Evolutionary conservation across 2,329 filamentous ascomycete species (phyloP).

Genomic region (Peltaster fructicola): DNA sequence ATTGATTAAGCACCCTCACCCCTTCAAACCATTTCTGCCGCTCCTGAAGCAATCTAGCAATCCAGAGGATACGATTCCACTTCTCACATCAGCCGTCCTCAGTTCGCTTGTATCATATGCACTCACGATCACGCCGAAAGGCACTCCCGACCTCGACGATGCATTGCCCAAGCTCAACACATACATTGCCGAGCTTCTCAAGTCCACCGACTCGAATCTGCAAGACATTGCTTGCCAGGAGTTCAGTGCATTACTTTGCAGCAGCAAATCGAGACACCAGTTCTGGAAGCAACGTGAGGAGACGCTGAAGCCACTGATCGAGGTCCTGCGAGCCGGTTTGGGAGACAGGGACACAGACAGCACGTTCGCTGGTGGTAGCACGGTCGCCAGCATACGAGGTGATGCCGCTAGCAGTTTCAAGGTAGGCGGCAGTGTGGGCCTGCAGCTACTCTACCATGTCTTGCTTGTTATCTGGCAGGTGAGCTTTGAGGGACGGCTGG

Average conservation of each 20-base stretch:
- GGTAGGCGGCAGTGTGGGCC: slow-evolving; percentile 59
- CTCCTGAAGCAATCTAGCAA: slow-evolving; percentile 71
- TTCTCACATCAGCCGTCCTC: slow-evolving; percentile 78
- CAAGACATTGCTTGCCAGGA: slow-evolving; percentile 93
- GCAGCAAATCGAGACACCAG: slow-evolving; percentile 52
- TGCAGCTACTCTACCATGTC: slow-evolving; percentile 88
- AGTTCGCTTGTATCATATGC: slow-evolving; percentile 56
- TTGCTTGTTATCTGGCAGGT: slow-evolving; percentile 91
- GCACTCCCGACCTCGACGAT: slow-evolving; percentile 45
- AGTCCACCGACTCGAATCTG: slow-evolving; percentile 70
- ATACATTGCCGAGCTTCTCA: slow-evolving; percentile 70
- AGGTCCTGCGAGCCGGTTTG: slow-evolving; percentile 59
- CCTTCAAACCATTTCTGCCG: slow-evolving; percentile 63
- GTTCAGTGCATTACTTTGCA: slow-evolving; percentile 71
- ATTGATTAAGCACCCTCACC: slow-evolving; percentile 52
- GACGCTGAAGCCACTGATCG: slow-evolving; percentile 63
- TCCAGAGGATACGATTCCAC: slow-evolving; percentile 70
- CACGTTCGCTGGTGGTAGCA: slow-evolving; percentile 32
- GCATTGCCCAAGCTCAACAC: slow-evolving; percentile 68
- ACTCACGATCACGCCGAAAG: slow-evolving; percentile 42
- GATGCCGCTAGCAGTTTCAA: slow-evolving; percentile 48
- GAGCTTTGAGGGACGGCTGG: slow-evolving; percentile 60
- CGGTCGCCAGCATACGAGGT: slow-evolving; percentile 23
- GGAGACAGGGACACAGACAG: slow-evolving; percentile 54
- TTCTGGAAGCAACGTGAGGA: slow-evolving; percentile 88